These are phyloP conservation scores for Saturnispora galanensis DNA, from an alignment of 805 yeast genomes.

Conservation along the genomic window DNA sequence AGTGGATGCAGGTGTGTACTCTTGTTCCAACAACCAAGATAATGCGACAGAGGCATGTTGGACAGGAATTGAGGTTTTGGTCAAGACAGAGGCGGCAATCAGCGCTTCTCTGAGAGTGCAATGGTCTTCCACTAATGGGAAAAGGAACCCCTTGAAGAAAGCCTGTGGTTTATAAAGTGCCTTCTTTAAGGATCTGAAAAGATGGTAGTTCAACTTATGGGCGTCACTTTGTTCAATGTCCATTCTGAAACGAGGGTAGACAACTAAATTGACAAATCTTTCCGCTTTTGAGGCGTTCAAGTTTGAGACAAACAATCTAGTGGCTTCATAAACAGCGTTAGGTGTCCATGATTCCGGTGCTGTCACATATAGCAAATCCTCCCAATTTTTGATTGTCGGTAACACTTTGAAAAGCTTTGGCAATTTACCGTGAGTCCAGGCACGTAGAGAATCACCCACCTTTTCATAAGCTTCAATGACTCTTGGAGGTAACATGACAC, in stretches of 20 bases:
- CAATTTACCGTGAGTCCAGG: slow-evolving; percentile 91
- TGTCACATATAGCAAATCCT: slow-evolving; percentile 86
- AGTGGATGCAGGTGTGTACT: slow-evolving; percentile 80
- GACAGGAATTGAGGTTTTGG: slow-evolving; percentile 87
- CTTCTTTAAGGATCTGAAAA: slow-evolving; percentile 86
- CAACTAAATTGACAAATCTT: slow-evolving; percentile 58
- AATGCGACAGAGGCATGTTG: slow-evolving; percentile 95
- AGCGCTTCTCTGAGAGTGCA: slow-evolving; percentile 92
- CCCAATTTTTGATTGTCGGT: slow-evolving; percentile 92
- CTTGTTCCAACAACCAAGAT: slow-evolving; percentile 70
- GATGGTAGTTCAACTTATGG: slow-evolving; percentile 80
- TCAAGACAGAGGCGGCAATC: slow-evolving; percentile 83
- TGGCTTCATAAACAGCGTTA: slow-evolving; percentile 89
- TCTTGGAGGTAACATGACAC: slow-evolving; percentile 86
- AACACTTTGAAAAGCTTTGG: slow-evolving; percentile 95
- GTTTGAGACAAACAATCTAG: slow-evolving; percentile 86
- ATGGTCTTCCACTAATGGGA: slow-evolving; percentile 81
- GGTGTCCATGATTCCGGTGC: slow-evolving; percentile 93
- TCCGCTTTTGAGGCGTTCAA: slow-evolving; percentile 83
- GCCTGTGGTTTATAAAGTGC: slow-evolving; percentile 96
- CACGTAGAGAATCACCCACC: slow-evolving; percentile 76
- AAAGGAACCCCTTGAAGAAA: slow-evolving; percentile 89
- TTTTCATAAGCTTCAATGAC: slow-evolving; percentile 91
- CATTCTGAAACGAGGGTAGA: slow-evolving; percentile 62
- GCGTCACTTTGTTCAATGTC: slow-evolving; percentile 65